Evolutionary conservation across 768 basidiomycete species (phyloP), one percentile per base, ranked within the genome.

Genomic region (Pulveroboletus sp.): DNA sequence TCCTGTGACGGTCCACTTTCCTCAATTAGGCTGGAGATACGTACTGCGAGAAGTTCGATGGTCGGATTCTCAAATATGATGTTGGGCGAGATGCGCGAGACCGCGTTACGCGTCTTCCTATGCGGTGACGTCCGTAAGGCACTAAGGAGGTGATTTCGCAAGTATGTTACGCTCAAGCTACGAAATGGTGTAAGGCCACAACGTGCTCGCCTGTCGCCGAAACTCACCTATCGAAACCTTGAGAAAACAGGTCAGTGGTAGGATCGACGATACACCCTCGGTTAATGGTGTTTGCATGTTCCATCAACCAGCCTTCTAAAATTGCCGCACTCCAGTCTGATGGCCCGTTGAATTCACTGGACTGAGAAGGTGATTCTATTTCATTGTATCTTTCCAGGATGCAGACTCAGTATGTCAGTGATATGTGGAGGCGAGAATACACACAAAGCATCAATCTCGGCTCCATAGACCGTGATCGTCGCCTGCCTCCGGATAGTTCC

Each of bases 1-100:
- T 13, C 27, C 8, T 10, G 21, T 13, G 8, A 15, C 2, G 15
- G 14, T 26, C 13, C 35, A n/a, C 37, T 28, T 4, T 38, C 47
- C 9, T 39, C 38, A 30, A 51, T 7, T 2, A 51, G 47, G 9
- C 28, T 27, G 6, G 40, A 36, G 8, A 52, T 33, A 8, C 40
- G 48, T n/a, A 40, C 30, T 11, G 39, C 36, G 3, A 52, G 18
- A 11, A 38, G 47, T 5, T 42, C 6, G 9, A 51, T 50, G 14
- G 72, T 72, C 9, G 76, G 76, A 9, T 76, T 59, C 30, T 63
- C 58, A 32, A 66, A 69, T 1, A 78, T 67, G 41, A 72, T 57
- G 45, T 62, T 59, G 4, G 59, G 47, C 1, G 64, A 49, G 0
- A 76, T 40, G 0, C 60, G 47, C 8, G 39, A 43, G 5, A 60